A percentile compares a stretch with the other conserved stretches of the same genome.
These are phyloP conservation scores for Volutella citrinella DNA, from an alignment of 2,329 filamentous ascomycete species.

Conservation along the genomic window DNA sequence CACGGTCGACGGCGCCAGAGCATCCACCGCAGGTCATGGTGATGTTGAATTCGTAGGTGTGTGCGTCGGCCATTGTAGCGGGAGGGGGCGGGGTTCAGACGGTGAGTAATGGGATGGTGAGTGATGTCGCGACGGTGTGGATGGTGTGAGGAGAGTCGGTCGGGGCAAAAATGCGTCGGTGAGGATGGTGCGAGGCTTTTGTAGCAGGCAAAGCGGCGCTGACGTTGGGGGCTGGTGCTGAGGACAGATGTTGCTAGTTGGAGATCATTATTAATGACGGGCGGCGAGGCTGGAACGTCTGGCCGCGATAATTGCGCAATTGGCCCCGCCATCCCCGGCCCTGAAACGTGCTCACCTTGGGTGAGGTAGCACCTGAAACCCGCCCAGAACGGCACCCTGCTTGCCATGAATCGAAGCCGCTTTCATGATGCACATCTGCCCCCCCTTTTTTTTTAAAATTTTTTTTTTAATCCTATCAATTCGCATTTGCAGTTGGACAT, in stretches of 20 bases:
- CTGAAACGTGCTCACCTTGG: no score
- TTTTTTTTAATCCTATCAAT: no score
- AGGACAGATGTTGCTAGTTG: slow-evolving; percentile 10
- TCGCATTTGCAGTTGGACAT: no score
- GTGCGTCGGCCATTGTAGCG: slow-evolving; percentile 65
- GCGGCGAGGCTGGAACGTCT: slow-evolving; percentile 2
- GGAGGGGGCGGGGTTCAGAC: no score
- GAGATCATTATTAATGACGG: slow-evolving; percentile 23
- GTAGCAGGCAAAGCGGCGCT: not conserved
- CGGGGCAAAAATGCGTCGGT: slow-evolving; percentile 3
- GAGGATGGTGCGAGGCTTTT: not conserved
- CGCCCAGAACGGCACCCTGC: no score
- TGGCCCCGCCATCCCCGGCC: no score
- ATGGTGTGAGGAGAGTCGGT: slow-evolving; percentile 18
- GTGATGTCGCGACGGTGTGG: slow-evolving; percentile 9
- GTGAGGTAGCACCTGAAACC: no score
- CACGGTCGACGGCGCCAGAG: slow-evolving; percentile 88
- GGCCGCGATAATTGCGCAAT: slow-evolving; percentile 27
- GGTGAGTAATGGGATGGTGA: slow-evolving; percentile 10
- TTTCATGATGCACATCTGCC: no score
- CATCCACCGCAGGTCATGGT: slow-evolving; percentile 94
- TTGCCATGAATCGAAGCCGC: no score
- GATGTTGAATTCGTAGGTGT: slow-evolving; percentile 95
- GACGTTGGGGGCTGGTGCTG: slow-evolving; percentile 11
- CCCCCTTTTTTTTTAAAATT: no score